Conservation (phyloP, 768 basidiomycete species). For the Rubroboletus pulcherrimus region DNA sequence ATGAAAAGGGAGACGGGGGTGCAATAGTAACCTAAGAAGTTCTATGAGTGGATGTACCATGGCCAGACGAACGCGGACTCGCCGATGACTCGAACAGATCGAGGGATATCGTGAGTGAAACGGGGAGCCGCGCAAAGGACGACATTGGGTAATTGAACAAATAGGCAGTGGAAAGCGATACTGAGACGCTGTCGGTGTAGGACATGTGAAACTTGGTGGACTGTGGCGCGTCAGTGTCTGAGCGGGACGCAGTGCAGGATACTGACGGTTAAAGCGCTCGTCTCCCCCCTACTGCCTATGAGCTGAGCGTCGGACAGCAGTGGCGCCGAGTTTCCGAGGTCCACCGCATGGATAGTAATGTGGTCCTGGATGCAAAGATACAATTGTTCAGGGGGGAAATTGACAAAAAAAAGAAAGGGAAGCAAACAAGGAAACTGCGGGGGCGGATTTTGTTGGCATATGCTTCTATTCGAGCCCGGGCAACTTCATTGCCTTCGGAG, state of each 20-base stretch:
- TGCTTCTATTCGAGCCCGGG: constrained; percentile 71
- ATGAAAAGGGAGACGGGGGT: constrained; percentile 52
- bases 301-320: constrained; percentile 67
- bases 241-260: not conserved
- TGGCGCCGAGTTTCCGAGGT: constrained; percentile 81
- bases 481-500: constrained; percentile 77
- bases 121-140: constrained; percentile 78
- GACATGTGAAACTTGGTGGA: constrained; percentile 79
- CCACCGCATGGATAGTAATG: constrained; percentile 80
- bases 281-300: constrained; percentile 12
- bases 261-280: constrained; percentile 31
- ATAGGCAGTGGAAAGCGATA: constrained; percentile 80
- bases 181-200: constrained; percentile 79
- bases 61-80: constrained; percentile 24
- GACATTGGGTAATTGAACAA: constrained; percentile 82
- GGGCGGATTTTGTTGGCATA: constrained; percentile 80
- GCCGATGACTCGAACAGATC: constrained; percentile 70
- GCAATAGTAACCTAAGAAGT: constrained; percentile 52
- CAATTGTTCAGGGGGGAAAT: constrained; percentile 1
- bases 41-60: not conserved
- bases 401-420: not conserved
- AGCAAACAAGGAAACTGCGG: constrained; percentile 58
- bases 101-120: constrained; percentile 75
- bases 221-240: constrained; percentile 38
- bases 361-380: constrained; percentile 56